Conservation (phyloP, 2,329 filamentous ascomycete species). For the Monosporascus sp. region DNA sequence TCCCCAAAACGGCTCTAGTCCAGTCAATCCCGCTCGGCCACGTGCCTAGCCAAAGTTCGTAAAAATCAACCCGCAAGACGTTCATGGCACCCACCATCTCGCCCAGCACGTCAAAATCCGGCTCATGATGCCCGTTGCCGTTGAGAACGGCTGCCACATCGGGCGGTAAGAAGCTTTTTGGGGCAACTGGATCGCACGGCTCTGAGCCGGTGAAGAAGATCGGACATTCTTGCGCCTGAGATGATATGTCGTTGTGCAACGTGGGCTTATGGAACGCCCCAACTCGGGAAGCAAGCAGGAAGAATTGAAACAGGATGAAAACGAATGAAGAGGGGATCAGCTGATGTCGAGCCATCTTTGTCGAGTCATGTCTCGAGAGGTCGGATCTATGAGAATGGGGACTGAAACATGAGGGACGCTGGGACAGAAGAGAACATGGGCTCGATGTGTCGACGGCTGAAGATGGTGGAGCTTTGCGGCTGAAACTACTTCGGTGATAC, state of each 20-base stretch:
- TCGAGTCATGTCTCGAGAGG: not conserved
- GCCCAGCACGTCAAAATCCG: constrained; percentile 31
- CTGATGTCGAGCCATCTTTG: not conserved
- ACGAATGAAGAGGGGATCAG: not conserved
- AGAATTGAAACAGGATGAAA: not conserved
- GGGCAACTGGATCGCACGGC: constrained; percentile 19
- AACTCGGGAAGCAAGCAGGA: not conserved
- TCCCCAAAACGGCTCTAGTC: constrained; percentile 82
- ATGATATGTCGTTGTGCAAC: not conserved
- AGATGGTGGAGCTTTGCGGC: not conserved
- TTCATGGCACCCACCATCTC: constrained; percentile 61
- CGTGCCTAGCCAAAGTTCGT: constrained; percentile 68
- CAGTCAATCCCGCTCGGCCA: constrained; percentile 90
- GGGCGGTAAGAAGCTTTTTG: constrained; percentile 19
- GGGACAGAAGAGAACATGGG: not conserved
- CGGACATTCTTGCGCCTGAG: constrained; percentile 13
- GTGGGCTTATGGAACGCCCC: not conserved
- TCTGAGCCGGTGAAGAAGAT: constrained; percentile 15
- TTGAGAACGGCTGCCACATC: constrained; percentile 5
- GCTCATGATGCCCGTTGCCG: constrained; percentile 4
- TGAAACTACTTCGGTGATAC: not conserved
- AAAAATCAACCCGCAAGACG: constrained; percentile 75
- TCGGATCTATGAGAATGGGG: not conserved
- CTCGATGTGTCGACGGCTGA: too few relatives aligned
- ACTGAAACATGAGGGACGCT: not conserved